phyloP scores from a whole-genome alignment of 1,139 yeast genomes.

The Debaryomycetaceae sp. region DNA sequence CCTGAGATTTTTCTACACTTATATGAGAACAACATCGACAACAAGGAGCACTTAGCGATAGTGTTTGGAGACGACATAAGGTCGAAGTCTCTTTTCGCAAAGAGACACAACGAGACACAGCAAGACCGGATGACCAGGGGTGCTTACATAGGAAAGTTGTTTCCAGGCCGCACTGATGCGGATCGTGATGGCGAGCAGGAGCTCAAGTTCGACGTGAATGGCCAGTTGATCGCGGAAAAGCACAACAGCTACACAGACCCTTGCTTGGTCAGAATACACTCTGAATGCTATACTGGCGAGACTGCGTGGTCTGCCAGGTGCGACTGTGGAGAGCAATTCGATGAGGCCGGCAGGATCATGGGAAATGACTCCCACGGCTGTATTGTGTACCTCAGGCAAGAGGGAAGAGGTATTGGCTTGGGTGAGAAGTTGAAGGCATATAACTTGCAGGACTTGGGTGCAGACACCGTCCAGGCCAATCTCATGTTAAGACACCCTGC shows the following conservation, averaged over 20 bases:
- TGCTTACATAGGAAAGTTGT: conserved; percentile 85
- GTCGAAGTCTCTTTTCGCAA: conserved; percentile 66
- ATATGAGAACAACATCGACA: conserved; percentile 80
- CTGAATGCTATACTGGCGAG: conserved; percentile 98
- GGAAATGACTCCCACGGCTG: conserved; percentile 87
- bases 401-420: conserved; percentile 96
- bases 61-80: conserved; percentile 93
- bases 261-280: conserved; percentile 73
- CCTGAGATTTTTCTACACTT: conserved; percentile 91
- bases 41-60: conserved; percentile 93
- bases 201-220: conserved; percentile 48
- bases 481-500: conserved; percentile 92
- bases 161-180: conserved; percentile 77
- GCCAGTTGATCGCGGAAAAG: conserved; percentile 46
- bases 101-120: conserved; percentile 71
- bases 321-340: conserved; percentile 98
- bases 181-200: conserved; percentile 52
- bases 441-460: conserved; percentile 95
- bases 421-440: conserved; percentile 97
- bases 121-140: conserved; percentile 96
- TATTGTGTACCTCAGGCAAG: conserved; percentile 93
- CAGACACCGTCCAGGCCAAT: conserved; percentile 97
- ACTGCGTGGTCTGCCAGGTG: conserved; percentile 99
- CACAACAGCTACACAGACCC: conserved; percentile 43
- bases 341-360: conserved; percentile 94